phyloP scores from a whole-genome alignment of 2,329 filamentous ascomycete species.

The Triangularia verruculosa region DNA sequence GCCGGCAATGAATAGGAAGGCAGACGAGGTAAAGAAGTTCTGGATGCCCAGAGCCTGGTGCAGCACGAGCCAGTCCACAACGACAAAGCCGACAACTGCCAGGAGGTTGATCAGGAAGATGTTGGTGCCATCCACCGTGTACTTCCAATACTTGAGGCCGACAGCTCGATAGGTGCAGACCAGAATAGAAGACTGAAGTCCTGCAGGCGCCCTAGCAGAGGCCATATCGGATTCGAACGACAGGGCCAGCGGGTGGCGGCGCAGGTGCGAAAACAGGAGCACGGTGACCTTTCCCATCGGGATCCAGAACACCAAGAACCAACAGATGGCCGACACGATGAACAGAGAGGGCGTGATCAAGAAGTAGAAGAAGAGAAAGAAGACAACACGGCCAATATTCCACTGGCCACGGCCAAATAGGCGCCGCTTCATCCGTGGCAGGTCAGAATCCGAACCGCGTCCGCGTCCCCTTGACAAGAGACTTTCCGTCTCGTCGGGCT shows the following conservation, averaged over 20 bases:
- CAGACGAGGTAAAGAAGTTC: conserved; percentile 73
- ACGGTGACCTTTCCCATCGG: conserved; percentile 97
- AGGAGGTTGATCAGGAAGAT: conserved; percentile 98
- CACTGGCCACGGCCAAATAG: conserved; percentile 94
- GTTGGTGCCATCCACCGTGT: conserved; percentile 96
- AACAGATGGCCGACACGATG: conserved; percentile 82
- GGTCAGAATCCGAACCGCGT: conserved; percentile 35
- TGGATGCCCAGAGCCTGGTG: conserved; percentile 66
- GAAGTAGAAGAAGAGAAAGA: conserved; percentile 95
- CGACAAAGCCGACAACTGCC: conserved; percentile 87
- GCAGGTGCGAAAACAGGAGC: conserved; percentile 84
- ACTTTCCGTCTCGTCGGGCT: conserved; percentile 80
- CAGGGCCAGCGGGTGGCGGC: conserved; percentile 86
- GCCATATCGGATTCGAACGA: conserved; percentile 86
- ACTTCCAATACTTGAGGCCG: conserved; percentile 97
- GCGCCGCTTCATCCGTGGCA: conserved; percentile 65
- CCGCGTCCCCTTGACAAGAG: conserved; percentile 67
- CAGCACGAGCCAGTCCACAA: conserved; percentile 86
- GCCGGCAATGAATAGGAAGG: conserved; percentile 80
- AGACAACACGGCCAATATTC: conserved; percentile 91
- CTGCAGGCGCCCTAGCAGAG: conserved; percentile 67
- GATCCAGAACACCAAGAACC: conserved; percentile 96
- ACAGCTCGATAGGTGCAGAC: conserved; percentile 97
- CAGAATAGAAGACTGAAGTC: conserved; percentile 78
- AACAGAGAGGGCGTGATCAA: conserved; percentile 84